Percentiles rank a stretch among this genome's conserved stretches.
phyloP scores from a whole-genome alignment of 441 rosid genomes.

The Syzygium syzygioides region DNA sequence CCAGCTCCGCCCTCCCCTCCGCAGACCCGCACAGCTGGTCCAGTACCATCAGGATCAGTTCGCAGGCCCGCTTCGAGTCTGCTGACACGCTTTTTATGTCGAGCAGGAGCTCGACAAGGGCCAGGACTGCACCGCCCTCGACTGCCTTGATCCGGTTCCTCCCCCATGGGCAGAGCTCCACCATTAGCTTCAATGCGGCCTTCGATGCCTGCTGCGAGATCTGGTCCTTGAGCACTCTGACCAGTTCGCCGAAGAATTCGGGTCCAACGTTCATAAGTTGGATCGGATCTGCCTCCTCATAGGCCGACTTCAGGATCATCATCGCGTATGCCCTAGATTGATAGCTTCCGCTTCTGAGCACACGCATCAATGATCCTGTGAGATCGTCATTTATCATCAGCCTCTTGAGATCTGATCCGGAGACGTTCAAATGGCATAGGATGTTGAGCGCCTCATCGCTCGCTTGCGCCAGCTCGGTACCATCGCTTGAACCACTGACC shows the following conservation, averaged over 20 bases:
- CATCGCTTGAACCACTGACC: not conserved
- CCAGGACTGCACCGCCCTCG: slow-evolving; percentile 28
- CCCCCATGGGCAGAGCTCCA: slow-evolving; percentile 50
- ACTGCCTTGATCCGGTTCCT: slow-evolving; percentile 49
- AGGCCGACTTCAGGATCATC: slow-evolving; percentile 19
- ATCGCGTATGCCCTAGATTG: slow-evolving; percentile 39
- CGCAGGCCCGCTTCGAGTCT: slow-evolving; percentile 21
- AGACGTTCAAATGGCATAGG: slow-evolving; percentile 25
- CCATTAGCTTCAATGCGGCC: slow-evolving; percentile 35
- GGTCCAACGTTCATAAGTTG: slow-evolving; percentile 8
- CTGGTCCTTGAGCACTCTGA: slow-evolving; percentile 23
- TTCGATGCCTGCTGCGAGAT: slow-evolving; percentile 36
- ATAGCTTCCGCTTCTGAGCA: slow-evolving; percentile 23
- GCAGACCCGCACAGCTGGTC: slow-evolving; percentile 43
- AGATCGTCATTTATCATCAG: slow-evolving; percentile 11
- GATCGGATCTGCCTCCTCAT: slow-evolving; percentile 32
- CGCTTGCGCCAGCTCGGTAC: slow-evolving; percentile 9
- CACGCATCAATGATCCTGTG: slow-evolving; percentile 20
- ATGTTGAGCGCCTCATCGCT: slow-evolving; percentile 39
- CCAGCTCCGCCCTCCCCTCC: slow-evolving; percentile 45
- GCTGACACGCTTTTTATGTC: slow-evolving; percentile 11
- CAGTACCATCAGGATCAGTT: slow-evolving; percentile 24
- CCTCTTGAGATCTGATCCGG: slow-evolving; percentile 17
- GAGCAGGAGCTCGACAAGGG: slow-evolving; percentile 34
- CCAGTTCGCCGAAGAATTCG: slow-evolving; percentile 27